Base-by-base conservation (phyloP, 495 filamentous ascomycete species). In the Talaromyces borbonicus region DNA sequence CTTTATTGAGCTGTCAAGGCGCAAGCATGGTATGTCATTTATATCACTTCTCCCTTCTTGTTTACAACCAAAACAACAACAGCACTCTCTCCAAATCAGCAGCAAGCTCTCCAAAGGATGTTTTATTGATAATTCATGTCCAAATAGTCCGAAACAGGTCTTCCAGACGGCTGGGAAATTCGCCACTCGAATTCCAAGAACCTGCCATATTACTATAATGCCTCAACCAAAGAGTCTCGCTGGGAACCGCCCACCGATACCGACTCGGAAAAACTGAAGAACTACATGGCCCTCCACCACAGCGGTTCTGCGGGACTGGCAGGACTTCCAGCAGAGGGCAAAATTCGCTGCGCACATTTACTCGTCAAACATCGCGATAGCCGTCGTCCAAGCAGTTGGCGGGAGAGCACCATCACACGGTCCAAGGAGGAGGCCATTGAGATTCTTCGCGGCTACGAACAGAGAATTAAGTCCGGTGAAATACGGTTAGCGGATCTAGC, bases 161-260 rank as follows among this genome's bases (percentile, higher is more conserved):
- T 98, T 44, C 92, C 92, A 35, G 58, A 76, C 4, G 74, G 79
- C 58, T 96, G 92, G 92, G 89, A 95, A 66, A 87, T 97, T 57
- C 86, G 89, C 55, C 86, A 90, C 67, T 93, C 85, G 60, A 90
- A 94, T 68, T 90, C 86, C 62, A 97, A 95, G 69, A 93, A 92
- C 64, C 84, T 97, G 12, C 92, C 92, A 27, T 98, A 98, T 71
- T 98, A 96, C 68, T 97, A 94, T 83, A 92, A 94, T 66, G 63
- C 83, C 20, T 61, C 61, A 22, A 84, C 84, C 38, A 87, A 85
- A 56, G 79, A 82, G 53, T 97, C 92, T 41, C 77, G 84, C 61
- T 98, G 92, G 92, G 90, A 97, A 54, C 92, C 92, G 4, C 92
- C 92, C 19, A 52, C 72, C 8, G 87, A 81, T 33, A 87, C 90